Conservation (phyloP, 2,329 filamentous ascomycete species). For the Arthrobotrys musiformis region DNA sequence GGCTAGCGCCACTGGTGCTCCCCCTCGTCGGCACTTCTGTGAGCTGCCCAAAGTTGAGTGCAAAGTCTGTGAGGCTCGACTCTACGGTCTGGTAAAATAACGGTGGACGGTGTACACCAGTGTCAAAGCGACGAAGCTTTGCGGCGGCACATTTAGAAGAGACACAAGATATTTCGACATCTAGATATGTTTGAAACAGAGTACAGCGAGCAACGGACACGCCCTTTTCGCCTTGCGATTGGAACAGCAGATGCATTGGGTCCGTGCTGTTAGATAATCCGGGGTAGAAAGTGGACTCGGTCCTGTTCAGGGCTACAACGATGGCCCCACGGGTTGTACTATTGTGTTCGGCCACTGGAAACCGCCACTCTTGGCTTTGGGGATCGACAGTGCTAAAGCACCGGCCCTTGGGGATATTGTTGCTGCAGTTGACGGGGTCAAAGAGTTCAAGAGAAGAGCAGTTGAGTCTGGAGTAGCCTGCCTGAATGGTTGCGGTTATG, state of each 20-base stretch:
- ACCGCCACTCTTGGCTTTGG: neutral
- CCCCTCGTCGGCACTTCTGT: neutral
- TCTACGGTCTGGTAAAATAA: neutral
- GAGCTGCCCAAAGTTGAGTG: neutral
- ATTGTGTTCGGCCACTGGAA: no score
- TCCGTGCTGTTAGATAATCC: neutral
- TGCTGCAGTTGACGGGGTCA: neutral
- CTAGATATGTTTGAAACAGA: neutral
- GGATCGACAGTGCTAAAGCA: neutral
- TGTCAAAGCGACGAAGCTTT: neutral
- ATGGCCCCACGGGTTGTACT: neutral
- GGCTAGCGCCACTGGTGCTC: neutral
- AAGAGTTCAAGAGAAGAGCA: neutral
- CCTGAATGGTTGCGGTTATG: neutral
- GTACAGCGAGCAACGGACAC: neutral
- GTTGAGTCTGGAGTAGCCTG: neutral
- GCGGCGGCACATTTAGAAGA: neutral
- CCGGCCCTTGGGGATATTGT: neutral
- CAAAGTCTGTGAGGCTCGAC: neutral
- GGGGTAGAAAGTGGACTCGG: neutral
- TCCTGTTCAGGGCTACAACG: neutral
- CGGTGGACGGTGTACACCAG: neutral
- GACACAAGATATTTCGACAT: neutral
- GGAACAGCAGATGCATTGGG: neutral
- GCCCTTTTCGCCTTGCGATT: neutral